A percentile compares a stretch with the other conserved stretches of the same genome.
phyloP scores from a whole-genome alignment of 2,329 filamentous ascomycete genomes.

The Cercospora sojina region DNA sequence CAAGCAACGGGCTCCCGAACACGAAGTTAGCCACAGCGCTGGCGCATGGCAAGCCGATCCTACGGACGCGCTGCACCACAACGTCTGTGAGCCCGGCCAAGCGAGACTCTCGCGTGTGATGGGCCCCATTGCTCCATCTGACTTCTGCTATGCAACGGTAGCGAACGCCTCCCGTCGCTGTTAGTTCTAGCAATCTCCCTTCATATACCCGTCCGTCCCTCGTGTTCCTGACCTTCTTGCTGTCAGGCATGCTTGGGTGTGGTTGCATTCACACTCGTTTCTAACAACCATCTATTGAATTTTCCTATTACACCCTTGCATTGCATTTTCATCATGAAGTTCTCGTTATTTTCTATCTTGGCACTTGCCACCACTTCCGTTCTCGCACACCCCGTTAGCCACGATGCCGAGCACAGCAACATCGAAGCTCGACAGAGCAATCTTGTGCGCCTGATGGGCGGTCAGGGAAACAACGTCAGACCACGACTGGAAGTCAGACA shows the following conservation, averaged over 20 bases:
- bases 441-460: not conserved
- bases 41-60: constrained; percentile 4
- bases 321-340: constrained; percentile 21
- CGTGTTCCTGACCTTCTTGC: not conserved
- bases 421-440: constrained; percentile 18
- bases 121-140: constrained; percentile 12
- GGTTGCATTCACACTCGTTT: constrained; percentile 11
- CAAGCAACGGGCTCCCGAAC: constrained; percentile 13
- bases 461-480: not conserved
- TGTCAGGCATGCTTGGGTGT: constrained; percentile 11
- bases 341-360: constrained; percentile 20
- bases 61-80: constrained; percentile 1
- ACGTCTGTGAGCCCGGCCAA: constrained; percentile 14
- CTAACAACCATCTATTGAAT: constrained; percentile 3
- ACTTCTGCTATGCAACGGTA: constrained; percentile 15
- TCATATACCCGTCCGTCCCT: constrained; percentile 13
- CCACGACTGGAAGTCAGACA: constrained; percentile 31
- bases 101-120: constrained; percentile 19
- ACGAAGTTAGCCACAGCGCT: constrained; percentile 11
- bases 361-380: constrained; percentile 25
- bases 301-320: constrained; percentile 8
- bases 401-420: constrained; percentile 15
- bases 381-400: constrained; percentile 18
- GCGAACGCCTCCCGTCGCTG: constrained; percentile 18
- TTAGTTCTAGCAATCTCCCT: constrained; percentile 7